These are phyloP conservation scores for Tilletia indica DNA, from an alignment of 1,284 basidiomycete species.

Conservation along the genomic window DNA sequence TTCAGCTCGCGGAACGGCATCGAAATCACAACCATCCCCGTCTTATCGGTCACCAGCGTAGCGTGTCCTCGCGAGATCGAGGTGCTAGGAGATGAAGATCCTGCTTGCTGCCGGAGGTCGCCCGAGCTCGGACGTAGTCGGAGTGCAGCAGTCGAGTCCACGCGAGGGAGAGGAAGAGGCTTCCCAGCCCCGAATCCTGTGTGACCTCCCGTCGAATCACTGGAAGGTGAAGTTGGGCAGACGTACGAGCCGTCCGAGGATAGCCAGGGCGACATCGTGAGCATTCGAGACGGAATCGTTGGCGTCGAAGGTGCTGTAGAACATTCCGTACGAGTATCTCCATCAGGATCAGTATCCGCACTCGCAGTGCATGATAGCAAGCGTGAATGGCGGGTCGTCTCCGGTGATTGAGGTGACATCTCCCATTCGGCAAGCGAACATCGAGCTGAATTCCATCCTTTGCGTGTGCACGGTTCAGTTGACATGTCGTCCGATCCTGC, in stretches of 20 bases:
- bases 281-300: background rate
- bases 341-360: background rate
- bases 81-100: background rate
- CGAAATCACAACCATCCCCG: background rate
- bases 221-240: too few relatives aligned
- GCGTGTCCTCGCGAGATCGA: background rate
- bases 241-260: too few relatives aligned
- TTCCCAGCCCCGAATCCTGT: background rate
- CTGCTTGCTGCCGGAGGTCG: background rate
- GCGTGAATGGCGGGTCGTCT: too few relatives aligned
- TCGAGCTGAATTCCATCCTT: too few relatives aligned
- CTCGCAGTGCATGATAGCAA: too few relatives aligned
- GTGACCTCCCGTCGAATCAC: background rate
- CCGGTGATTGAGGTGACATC: too few relatives aligned
- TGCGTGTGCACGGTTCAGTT: too few relatives aligned
- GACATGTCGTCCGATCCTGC: too few relatives aligned
- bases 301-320: conserved; percentile 14
- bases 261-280: background rate
- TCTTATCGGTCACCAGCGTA: background rate
- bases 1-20: conserved; percentile 10
- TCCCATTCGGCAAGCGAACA: too few relatives aligned
- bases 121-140: conserved; percentile 5
- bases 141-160: background rate
- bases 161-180: conserved; percentile 1
- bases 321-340: background rate